Evolutionary conservation across 2,329 filamentous ascomycete species (phyloP), one percentile per base, ranked within the genome.

Genomic region (Lecanosticta acicola): DNA sequence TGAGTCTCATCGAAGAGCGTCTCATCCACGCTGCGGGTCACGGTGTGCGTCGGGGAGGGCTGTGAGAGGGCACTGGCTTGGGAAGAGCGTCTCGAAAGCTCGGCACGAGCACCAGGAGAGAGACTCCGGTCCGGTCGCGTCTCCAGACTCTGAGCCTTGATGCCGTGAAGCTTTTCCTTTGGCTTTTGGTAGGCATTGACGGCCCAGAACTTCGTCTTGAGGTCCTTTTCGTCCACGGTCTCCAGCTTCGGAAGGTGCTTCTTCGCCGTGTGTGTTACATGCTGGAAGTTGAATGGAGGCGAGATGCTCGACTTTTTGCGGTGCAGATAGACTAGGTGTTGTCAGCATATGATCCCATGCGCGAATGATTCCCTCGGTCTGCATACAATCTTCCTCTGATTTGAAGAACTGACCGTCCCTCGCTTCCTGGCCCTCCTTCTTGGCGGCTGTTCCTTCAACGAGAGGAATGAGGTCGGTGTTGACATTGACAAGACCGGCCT

Each of bases 211-310:
- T 77, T 74, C 4, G 71, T 71, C 20, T 72, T 71, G 16, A 80
- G 65, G 21, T 78, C 72, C 46, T 71, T 68, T 45, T 75, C 70
- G 43, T 73, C 70, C 10, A 74, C 68, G 26, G 70, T 71, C 32
- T 78, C 72, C 16, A 81, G 63, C 3, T 68, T 67, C 24, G 74
- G 70, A 45, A 80, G 71, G 45, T 81, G 74, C 18, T 73, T 64
- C 18, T 74, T 72, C 45, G 74, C 73, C 20, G 78, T 79, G 58
- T 83, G 79, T 29, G 77, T 78, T 42, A 83, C 63, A 57, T 83
- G 80, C 51, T 82, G 78, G 58, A 83, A 83, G 55, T 80, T 77
- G 62, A 80, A 83, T 1, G 80, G 80, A 46, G 73, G 73, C 0
- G 80, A 83, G 42, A 83, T 83, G 46, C 68, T 67, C 34, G 64